Base-by-base conservation (phyloP, 495 filamentous ascomycete species). In the Cercophora sp. region DNA sequence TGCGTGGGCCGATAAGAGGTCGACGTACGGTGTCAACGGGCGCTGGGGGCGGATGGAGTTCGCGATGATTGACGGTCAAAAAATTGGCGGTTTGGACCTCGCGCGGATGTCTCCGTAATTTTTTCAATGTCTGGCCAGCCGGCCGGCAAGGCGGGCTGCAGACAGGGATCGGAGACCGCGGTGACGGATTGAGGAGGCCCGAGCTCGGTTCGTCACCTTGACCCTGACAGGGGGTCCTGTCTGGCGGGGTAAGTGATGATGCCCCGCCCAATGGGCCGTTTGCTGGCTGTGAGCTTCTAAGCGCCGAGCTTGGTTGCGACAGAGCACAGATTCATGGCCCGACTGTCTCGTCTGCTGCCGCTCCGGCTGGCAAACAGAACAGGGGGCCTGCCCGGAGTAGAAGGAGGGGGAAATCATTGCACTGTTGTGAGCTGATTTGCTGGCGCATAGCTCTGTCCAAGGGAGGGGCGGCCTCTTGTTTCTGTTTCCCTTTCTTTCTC, bases 81-180 rank as follows among this genome's bases (percentile, higher is more conserved):
- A 6, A 32, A 32, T 32, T 32, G 8, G 29, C 29, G 6, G 29
- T 32, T 32, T 32, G 29, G 29, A 32, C 13, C 13, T 32, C 8
- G 13, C n/a, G n/a, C 52, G 44, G 52, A 40, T 48, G 26, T 48
- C 35, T 55, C 52, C 52, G 52, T 55, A 6, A 35, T 25, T 29
- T 19, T 18, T 45, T 45, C 34, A 55, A 40, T 24, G 48, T 48
- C 40, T 54, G 34, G 16, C 45, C n/a, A n/a, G n/a, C n/a, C n/a
- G n/a, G n/a, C n/a, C n/a, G n/a, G n/a, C n/a, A n/a, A n/a, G n/a
- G n/a, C n/a, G n/a, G n/a, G n/a, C n/a, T n/a, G n/a, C n/a, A n/a
- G n/a, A n/a, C n/a, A n/a, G n/a, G n/a, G n/a, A n/a, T n/a, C n/a
- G n/a, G 35, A 20, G 20, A 24, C 20, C 19, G 48, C 22, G 36